Evolutionary conservation across 2,329 filamentous ascomycete species (phyloP), one percentile per base, ranked within the genome.

Genomic region (Bimuria novae-zelandiae): DNA sequence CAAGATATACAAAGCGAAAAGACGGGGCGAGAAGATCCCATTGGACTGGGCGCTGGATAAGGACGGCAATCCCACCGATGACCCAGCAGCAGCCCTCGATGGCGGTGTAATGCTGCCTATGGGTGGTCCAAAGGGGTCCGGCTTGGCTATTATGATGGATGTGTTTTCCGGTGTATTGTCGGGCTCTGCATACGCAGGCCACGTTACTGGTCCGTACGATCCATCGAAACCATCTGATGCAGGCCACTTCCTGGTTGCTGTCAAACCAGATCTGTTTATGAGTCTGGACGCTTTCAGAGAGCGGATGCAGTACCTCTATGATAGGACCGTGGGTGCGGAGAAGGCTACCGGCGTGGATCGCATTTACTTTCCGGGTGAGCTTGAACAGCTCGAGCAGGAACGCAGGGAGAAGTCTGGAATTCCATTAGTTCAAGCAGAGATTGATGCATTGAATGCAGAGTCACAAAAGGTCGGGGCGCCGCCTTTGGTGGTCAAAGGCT

Each of bases 61-160:
- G 0, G 82, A 92, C 14, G 89, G 90, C 0, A 77, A 77, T 11
- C 79, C 75, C n/a, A 91, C 89, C 0, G 83, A 88, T 51, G 89
- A 94, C 61, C 89, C 90, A 0, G 82, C 79, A 1, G 80, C 79
- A 17, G 90, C 90, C 0, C 75, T 94, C 8, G 83, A 84, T 29
- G 58, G 63, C 41, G 44, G 44, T 14, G 88, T 92, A 3, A 93
- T 94, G 90, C 75, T 93, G 17, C 89, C 90, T 0, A 92, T 94
- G 88, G 89, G 89, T 2, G 90, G 90, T 0, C 89, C 90, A 0
- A 94, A 94, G 71, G 90, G 90, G 0, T 89, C 87, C 2, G 90
- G 83, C 0, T 71, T 94, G 35, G 78, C 88, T 0, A 84, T 94
- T 50, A 93, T 92, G 88, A 94, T 94, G 90, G 89, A 94, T 67